Evolutionary conservation across 148 eudicot species (phyloP).

Genomic region (Oxyria digyna): DNA sequence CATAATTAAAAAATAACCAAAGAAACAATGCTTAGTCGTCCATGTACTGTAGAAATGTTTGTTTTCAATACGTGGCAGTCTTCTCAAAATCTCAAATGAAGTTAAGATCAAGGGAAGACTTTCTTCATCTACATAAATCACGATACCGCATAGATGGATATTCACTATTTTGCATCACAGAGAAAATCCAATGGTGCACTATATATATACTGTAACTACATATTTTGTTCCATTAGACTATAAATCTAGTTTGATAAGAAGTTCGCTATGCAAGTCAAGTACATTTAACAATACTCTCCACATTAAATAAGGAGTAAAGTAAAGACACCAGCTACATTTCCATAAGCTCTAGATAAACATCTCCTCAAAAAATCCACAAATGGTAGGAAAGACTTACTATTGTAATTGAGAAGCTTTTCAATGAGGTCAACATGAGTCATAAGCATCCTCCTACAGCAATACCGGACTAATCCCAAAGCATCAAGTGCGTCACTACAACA

Average conservation of each 20-base stretch:
- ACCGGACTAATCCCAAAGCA: conserved; percentile 81
- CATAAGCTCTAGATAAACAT: neutral
- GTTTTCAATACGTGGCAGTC: neutral
- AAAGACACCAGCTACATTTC: neutral
- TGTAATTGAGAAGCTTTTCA: conserved; percentile 95
- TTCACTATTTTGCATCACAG: neutral
- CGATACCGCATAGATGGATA: too few relatives aligned
- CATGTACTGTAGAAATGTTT: neutral
- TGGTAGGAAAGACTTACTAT: conserved; percentile 29
- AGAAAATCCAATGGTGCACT: too few relatives aligned
- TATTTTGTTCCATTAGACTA: neutral
- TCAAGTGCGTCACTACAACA: conserved; percentile 85
- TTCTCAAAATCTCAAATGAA: neutral
- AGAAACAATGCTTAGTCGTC: neutral
- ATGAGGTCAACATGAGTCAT: conserved; percentile 98
- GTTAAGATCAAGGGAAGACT: neutral
- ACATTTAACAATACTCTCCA: neutral
- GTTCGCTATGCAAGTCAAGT: neutral
- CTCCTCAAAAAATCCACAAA: neutral
- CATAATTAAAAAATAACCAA: too few relatives aligned
- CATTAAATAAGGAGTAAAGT: neutral
- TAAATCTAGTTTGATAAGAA: neutral
- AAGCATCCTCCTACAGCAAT: conserved; percentile 93
- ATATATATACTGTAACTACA: neutral
- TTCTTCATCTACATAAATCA: neutral